Conservation (phyloP, 148 eudicot genomes). For the Heliosperma pusillum region DNA sequence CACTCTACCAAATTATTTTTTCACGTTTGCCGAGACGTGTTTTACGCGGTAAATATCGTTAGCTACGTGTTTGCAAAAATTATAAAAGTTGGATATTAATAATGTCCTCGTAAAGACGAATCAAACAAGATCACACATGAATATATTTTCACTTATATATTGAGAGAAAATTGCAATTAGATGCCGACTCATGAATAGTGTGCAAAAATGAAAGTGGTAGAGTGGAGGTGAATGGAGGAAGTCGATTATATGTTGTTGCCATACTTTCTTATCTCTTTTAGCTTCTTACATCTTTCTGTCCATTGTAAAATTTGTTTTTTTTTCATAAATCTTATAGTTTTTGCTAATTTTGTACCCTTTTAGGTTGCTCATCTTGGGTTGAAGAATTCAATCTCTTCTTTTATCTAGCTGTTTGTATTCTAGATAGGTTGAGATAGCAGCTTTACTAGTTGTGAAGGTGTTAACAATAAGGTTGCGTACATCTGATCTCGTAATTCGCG, state of each 20-base stretch:
- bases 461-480: constrained; percentile 14
- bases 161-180: too few relatives aligned
- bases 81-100: too few relatives aligned
- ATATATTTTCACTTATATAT: too few relatives aligned
- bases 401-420: neutral
- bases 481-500: constrained; percentile 9
- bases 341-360: neutral
- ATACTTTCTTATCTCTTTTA: constrained; percentile 23
- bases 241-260: constrained; percentile 15
- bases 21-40: too few relatives aligned
- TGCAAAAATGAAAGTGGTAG: too few relatives aligned
- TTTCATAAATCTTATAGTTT: constrained; percentile 14
- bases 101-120: too few relatives aligned
- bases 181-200: too few relatives aligned
- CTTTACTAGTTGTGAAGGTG: constrained; percentile 4
- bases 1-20: too few relatives aligned
- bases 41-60: too few relatives aligned
- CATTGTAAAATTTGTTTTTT: constrained; percentile 10
- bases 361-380: neutral
- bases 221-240: too few relatives aligned
- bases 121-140: too few relatives aligned
- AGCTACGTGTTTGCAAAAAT: too few relatives aligned
- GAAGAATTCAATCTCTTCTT: constrained; percentile 7
- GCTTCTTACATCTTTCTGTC: constrained; percentile 10
- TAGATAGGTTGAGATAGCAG: neutral